A percentile compares a stretch with the other conserved stretches of the same genome.
Conservation (phyloP, 768 basidiomycete species). For the Termitomyces sp. region DNA sequence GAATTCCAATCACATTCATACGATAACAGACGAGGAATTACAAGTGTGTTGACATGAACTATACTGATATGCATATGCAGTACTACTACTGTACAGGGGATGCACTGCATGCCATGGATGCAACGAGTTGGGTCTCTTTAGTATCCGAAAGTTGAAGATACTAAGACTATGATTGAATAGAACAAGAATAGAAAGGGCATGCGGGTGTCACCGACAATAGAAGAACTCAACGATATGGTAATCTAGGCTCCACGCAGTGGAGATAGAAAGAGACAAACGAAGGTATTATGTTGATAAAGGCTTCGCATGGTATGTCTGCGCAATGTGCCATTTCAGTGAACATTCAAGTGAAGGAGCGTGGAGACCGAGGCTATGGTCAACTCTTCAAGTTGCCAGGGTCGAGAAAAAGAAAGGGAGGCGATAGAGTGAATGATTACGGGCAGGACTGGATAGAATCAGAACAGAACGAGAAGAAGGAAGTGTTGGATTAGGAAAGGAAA, state of each 20-base stretch:
- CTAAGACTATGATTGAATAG: neutral
- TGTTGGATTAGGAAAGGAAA: neutral
- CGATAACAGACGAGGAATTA: neutral
- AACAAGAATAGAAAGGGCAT: neutral
- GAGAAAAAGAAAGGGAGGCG: neutral
- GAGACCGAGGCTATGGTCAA: neutral
- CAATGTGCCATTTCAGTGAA: neutral
- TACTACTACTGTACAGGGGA: conserved; percentile 10
- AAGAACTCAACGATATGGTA: neutral
- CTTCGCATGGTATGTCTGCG: neutral
- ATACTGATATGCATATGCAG: conserved; percentile 5
- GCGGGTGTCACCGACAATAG: neutral
- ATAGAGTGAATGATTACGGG: neutral
- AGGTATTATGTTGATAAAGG: neutral
- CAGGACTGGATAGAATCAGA: neutral
- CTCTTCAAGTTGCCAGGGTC: neutral
- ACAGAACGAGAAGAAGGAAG: neutral
- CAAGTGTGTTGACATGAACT: neutral
- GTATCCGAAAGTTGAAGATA: conserved; percentile 1
- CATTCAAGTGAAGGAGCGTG: neutral
- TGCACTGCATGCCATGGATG: conserved; percentile 4
- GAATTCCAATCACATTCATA: too few species aligned
- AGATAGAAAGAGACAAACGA: neutral
- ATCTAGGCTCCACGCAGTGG: neutral
- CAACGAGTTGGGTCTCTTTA: conserved; percentile 3